Percentiles rank a stretch among this genome's conserved stretches.
Evolutionary conservation across 331 rosid genomes (phyloP).

Genomic region (Spiraea crenata): DNA sequence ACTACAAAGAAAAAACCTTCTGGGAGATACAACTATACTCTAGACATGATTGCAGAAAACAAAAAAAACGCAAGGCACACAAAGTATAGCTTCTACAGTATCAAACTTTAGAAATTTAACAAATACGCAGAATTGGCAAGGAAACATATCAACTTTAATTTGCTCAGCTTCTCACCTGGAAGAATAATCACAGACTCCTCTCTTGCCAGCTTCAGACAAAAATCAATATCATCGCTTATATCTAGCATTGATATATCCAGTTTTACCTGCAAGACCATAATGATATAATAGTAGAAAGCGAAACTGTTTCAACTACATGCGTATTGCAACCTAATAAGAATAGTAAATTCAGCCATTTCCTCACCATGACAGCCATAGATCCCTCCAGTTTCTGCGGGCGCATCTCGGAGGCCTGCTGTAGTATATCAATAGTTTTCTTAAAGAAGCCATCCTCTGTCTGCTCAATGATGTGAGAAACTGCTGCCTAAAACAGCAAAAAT

Average conservation of each 20-base stretch:
- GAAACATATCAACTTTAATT: too few species aligned
- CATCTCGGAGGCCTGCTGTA: slow-evolving; percentile 56
- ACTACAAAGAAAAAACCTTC: too few species aligned
- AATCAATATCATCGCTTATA: slow-evolving; percentile 78
- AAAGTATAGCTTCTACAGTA: too few species aligned
- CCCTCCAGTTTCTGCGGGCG: slow-evolving; percentile 82
- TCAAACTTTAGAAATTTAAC: too few species aligned
- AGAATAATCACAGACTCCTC: slow-evolving; percentile 91
- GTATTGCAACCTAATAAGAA: too few species aligned
- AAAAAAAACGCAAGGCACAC: too few species aligned
- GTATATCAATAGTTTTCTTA: slow-evolving; percentile 54
- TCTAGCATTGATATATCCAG: slow-evolving; percentile 64
- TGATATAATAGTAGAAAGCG: too few species aligned
- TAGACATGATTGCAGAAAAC: too few species aligned
- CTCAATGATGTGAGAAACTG: slow-evolving; percentile 74
- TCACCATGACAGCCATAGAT: slow-evolving; percentile 92
- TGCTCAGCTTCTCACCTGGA: slow-evolving; percentile 55
- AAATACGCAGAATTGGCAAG: background rate
- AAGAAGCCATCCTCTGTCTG: slow-evolving; percentile 75
- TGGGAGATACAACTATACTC: too few species aligned
- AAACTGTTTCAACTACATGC: too few species aligned
- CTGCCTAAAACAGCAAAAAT: slow-evolving; percentile 84
- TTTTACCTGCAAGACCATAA: slow-evolving; percentile 49
- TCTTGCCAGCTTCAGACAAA: slow-evolving; percentile 91
- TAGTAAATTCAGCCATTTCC: slow-evolving; percentile 5